Evolutionary conservation across 345 rosid genomes (phyloP), one percentile per base, ranked within the genome.

Genomic region (Citrus trifoliata): DNA sequence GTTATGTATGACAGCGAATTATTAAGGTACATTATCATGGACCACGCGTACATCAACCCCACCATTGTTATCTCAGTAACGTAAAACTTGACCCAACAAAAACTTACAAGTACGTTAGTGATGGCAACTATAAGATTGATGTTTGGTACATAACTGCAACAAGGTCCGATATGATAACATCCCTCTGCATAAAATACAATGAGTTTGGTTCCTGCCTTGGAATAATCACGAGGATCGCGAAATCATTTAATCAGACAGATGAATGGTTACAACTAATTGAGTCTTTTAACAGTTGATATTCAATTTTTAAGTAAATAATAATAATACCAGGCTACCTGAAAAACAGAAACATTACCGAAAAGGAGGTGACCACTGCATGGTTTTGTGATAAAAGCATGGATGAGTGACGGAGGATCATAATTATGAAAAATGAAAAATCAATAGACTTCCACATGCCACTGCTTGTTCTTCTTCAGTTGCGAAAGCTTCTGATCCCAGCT

Each of bases 381-480:
- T 70, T 22, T 51, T 48, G n/a, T 18, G 8, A 53, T 30, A n/a
- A 64, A 3, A 4, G 13, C 10, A 38, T 53, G n/a, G 13, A 28
- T 16, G n/a, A 46, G n/a, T 16, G 67, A 37, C 4, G 40, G 48
- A 60, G 69, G 56, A 6, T 66, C 62, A 19, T 24, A 24, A 25
- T 22, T 6, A 18, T 25, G 65, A 40, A 38, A 73, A 40, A 18
- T 32, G 69, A 40, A 38, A 73, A 40, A 42, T 88, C 87, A 96
- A 81, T 96, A 96, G 18, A 96, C 99, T 84, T 96, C 99, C 3
- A 96, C 98, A 77, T 96, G 99, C 99, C 99, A 96, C 76, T 94
- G 99, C 81, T 94, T 96, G 81, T 93, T 96, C 95, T 93, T 96
- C 86, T 95, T 96, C n/a, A 96, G 97, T 76, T 88, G 97, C 24